phyloP scores from a whole-genome alignment of 768 basidiomycete species.

The Royoungia palumana region DNA sequence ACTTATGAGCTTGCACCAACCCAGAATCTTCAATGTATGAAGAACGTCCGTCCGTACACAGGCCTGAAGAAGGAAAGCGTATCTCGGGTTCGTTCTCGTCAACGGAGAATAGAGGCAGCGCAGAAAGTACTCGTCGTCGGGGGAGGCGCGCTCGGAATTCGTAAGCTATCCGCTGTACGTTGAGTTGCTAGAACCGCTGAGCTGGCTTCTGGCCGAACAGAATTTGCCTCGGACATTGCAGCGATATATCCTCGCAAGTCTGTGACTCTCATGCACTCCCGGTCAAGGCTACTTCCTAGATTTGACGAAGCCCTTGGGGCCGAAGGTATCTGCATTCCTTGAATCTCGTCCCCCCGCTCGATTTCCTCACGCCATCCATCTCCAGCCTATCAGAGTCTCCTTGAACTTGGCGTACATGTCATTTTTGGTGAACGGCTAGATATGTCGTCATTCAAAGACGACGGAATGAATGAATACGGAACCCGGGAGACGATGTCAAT shows the following conservation, averaged over 20 bases:
- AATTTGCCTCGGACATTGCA: constrained; percentile 63
- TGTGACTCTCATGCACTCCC: constrained; percentile 61
- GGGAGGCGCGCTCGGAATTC: constrained; percentile 71
- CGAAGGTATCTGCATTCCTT: constrained; percentile 37
- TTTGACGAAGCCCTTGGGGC: constrained; percentile 52
- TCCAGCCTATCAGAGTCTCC: constrained; percentile 30
- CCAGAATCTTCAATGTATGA: no score
- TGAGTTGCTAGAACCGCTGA: neutral
- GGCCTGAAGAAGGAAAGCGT: constrained; percentile 50
- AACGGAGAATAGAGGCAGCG: constrained; percentile 44
- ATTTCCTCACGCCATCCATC: neutral
- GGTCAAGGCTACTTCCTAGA: constrained; percentile 48
- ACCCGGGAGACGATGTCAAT: constrained; percentile 29
- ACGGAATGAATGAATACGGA: neutral
- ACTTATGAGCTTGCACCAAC: neutral
- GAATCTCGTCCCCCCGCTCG: neutral
- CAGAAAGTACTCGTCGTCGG: constrained; percentile 61
- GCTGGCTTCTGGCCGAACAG: constrained; percentile 27
- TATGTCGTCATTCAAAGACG: constrained; percentile 32
- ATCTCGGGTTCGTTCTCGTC: constrained; percentile 49
- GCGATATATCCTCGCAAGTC: constrained; percentile 48
- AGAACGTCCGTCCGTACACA: constrained; percentile 18
- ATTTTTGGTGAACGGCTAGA: constrained; percentile 56
- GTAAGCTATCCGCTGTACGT: constrained; percentile 36
- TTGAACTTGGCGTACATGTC: constrained; percentile 43